Percentiles rank a stretch among this genome's conserved stretches.
These are phyloP conservation scores for Sphagnurus paluster DNA, from an alignment of 1,284 basidiomycete genomes.

Conservation along the genomic window DNA sequence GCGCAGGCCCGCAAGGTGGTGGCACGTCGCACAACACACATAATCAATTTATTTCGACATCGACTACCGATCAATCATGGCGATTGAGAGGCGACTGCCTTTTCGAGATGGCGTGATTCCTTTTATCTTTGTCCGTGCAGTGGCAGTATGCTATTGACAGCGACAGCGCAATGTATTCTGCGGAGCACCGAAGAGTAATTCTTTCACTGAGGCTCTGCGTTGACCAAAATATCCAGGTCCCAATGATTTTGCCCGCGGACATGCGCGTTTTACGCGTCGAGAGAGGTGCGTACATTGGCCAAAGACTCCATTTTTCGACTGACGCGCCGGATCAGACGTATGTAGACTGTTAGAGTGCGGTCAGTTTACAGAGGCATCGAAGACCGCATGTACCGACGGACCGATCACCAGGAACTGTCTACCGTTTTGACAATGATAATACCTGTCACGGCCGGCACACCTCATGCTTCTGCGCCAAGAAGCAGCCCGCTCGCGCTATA, in stretches of 20 bases:
- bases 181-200: too few species aligned
- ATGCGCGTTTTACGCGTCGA: too few species aligned
- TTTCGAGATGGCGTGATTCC: slow-evolving; percentile 10
- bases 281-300: too few species aligned
- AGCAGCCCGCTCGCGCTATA: slow-evolving; percentile 13
- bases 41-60: too few species aligned
- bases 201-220: too few species aligned
- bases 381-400: slow-evolving; percentile 5
- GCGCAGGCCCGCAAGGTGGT: too few species aligned
- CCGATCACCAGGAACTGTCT: slow-evolving; percentile 2
- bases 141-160: not conserved
- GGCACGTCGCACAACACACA: too few species aligned
- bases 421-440: not conserved
- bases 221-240: too few species aligned
- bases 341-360: too few species aligned
- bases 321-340: slow-evolving; percentile 15
- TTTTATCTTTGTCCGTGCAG: not conserved
- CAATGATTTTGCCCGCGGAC: too few species aligned
- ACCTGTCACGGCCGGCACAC: slow-evolving; percentile 6
- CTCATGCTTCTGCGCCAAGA: not conserved
- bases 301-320: too few species aligned
- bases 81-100: slow-evolving; percentile 20
- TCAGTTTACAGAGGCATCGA: slow-evolving; percentile 6
- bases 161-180: not conserved
- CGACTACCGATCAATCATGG: slow-evolving; percentile 21